These are phyloP conservation scores for Xylariales sp. DNA, from an alignment of 2,329 filamentous ascomycete genomes.

Conservation along the genomic window DNA sequence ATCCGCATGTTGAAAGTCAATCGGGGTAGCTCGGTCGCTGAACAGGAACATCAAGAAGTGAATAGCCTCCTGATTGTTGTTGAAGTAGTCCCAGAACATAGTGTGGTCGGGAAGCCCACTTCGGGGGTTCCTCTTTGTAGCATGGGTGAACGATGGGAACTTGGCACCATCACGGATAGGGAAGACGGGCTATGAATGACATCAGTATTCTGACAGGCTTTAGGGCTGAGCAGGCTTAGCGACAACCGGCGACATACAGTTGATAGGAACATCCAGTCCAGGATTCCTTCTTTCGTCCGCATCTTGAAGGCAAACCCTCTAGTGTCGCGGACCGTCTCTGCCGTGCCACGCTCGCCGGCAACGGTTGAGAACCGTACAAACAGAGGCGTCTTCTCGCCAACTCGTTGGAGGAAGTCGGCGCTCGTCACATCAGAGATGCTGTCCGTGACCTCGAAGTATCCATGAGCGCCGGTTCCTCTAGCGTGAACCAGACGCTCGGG, in stretches of 20 bases:
- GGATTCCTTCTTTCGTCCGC: constrained; percentile 42
- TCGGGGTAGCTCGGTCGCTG: constrained; percentile 60
- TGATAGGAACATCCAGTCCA: constrained; percentile 42
- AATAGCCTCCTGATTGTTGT: constrained; percentile 59
- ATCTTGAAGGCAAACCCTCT: constrained; percentile 45
- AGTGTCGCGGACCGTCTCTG: constrained; percentile 43
- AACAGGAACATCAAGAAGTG: constrained; percentile 66
- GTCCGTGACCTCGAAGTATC: constrained; percentile 45
- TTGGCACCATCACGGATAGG: constrained; percentile 44
- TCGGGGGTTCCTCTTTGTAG: constrained; percentile 42
- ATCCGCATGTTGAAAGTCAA: constrained; percentile 59
- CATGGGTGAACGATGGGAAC: constrained; percentile 44
- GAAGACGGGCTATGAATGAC: constrained; percentile 39
- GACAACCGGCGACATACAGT: constrained; percentile 9
- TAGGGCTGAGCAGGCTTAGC: no score
- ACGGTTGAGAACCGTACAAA: constrained; percentile 45
- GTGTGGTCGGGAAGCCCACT: constrained; percentile 39
- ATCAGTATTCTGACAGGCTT: background rate
- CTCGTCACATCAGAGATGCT: constrained; percentile 44
- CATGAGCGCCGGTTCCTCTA: constrained; percentile 38
- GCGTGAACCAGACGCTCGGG: constrained; percentile 45
- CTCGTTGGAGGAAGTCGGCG: constrained; percentile 41
- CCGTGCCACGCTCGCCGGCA: constrained; percentile 41
- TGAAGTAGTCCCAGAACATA: constrained; percentile 47
- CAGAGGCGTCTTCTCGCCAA: constrained; percentile 44